Percentiles rank a stretch among this genome's conserved stretches.
Evolutionary conservation across 2,329 filamentous ascomycete genomes (phyloP).

Genomic region (Leptodontidium sp.): DNA sequence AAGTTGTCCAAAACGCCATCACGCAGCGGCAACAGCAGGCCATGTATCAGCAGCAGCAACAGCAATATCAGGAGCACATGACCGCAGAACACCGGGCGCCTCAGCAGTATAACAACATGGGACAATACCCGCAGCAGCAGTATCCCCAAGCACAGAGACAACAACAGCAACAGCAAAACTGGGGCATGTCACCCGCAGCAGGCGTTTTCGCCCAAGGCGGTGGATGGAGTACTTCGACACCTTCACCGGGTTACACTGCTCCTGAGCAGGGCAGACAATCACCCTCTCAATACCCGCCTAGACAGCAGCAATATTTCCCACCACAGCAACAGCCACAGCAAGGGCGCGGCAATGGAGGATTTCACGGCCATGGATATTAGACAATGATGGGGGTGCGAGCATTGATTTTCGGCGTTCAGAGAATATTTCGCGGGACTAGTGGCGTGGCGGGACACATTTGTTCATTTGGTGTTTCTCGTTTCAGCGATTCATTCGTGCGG

Average conservation of each 20-base stretch:
- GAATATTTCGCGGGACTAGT: background rate
- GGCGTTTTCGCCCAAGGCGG: slow-evolving; percentile 48
- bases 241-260: slow-evolving; percentile 31
- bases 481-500: too few species aligned
- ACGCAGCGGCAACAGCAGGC: slow-evolving; percentile 68
- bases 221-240: slow-evolving; percentile 43
- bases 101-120: slow-evolving; percentile 39
- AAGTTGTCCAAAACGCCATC: slow-evolving; percentile 78
- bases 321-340: slow-evolving; percentile 34
- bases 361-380: slow-evolving; percentile 33
- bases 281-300: slow-evolving; percentile 33
- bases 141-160: slow-evolving; percentile 36
- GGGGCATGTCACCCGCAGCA: slow-evolving; percentile 43
- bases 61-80: slow-evolving; percentile 34
- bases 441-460: background rate
- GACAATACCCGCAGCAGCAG: slow-evolving; percentile 38
- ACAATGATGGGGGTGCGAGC: background rate
- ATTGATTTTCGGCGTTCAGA: slow-evolving; percentile 7
- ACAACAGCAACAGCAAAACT: slow-evolving; percentile 44
- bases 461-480: background rate
- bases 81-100: slow-evolving; percentile 34
- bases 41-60: slow-evolving; percentile 40
- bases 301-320: slow-evolving; percentile 30
- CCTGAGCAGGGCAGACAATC: slow-evolving; percentile 33
- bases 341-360: slow-evolving; percentile 29